Evolutionary conservation across 805 yeast species (phyloP).

Genomic region (Spathaspora gorwiae): DNA sequence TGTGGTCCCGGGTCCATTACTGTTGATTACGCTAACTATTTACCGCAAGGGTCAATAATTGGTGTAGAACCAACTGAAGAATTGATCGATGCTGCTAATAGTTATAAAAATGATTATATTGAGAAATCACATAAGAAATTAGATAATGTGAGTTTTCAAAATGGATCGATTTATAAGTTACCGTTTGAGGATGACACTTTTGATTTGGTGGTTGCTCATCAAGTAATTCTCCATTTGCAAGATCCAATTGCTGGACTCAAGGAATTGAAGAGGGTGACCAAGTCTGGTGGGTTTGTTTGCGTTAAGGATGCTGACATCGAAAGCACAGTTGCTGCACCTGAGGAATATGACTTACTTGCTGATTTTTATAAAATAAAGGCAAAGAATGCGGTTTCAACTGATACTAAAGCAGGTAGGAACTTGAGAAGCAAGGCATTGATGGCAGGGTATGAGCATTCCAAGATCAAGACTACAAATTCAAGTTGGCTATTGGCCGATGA

Average conservation of each 20-base stretch:
- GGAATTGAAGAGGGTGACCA: conserved; percentile 34
- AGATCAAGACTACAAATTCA: conserved; percentile 10
- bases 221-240: conserved; percentile 32
- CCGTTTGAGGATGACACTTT: conserved; percentile 32
- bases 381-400: conserved; percentile 9
- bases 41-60: conserved; percentile 20
- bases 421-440: conserved; percentile 12
- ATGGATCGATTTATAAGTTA: conserved; percentile 26
- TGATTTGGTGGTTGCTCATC: conserved; percentile 37
- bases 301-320: conserved; percentile 26
- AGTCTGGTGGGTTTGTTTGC: conserved; percentile 29
- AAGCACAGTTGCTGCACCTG: conserved; percentile 15
- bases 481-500: conserved; percentile 12
- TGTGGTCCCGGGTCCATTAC: conserved; percentile 43
- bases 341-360: conserved; percentile 9
- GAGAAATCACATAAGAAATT: conserved; percentile 2
- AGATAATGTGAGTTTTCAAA: conserved; percentile 18
- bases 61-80: conserved; percentile 30
- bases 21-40: conserved; percentile 26
- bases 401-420: conserved; percentile 13
- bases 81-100: conserved; percentile 21
- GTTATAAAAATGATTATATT: conserved; percentile 4
- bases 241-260: conserved; percentile 28
- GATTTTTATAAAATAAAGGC: conserved; percentile 5
- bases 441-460: conserved; percentile 14